A percentile compares a stretch with the other conserved stretches of the same genome.
phyloP scores from a whole-genome alignment of 441 rosid species.

The Pelargonium citronellum region DNA sequence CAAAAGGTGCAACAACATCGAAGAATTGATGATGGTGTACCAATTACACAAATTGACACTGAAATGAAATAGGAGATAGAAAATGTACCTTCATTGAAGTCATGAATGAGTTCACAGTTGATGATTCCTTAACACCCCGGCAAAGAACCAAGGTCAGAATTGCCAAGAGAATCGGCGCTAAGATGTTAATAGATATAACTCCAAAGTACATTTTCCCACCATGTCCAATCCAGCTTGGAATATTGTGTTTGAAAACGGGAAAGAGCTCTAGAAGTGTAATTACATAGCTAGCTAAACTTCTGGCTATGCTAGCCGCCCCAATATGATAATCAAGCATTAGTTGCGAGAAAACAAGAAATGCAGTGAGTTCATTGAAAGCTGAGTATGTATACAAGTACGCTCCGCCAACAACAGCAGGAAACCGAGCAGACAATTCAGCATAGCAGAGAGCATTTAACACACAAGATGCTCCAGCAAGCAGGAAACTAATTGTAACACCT shows the following conservation, averaged over 20 bases:
- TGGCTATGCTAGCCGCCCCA: slow-evolving; percentile 93
- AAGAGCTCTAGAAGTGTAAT: slow-evolving; percentile 63
- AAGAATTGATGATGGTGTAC: too few relatives aligned
- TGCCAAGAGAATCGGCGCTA: slow-evolving; percentile 67
- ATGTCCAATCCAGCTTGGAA: slow-evolving; percentile 83
- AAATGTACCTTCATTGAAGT: slow-evolving; percentile 60
- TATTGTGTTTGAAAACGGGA: slow-evolving; percentile 49
- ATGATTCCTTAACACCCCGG: slow-evolving; percentile 77
- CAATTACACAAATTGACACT: too few relatives aligned
- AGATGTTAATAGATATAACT: slow-evolving; percentile 65
- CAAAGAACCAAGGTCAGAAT: slow-evolving; percentile 65
- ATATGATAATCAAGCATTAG: slow-evolving; percentile 94
- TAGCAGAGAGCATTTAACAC: slow-evolving; percentile 86
- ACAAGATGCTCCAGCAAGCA: slow-evolving; percentile 85
- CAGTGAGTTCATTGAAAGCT: slow-evolving; percentile 87
- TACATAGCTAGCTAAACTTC: slow-evolving; percentile 82
- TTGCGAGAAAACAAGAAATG: slow-evolving; percentile 87
- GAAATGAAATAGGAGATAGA: background rate
- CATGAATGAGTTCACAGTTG: slow-evolving; percentile 64
- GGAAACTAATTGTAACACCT: slow-evolving; percentile 87
- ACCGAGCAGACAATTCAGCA: slow-evolving; percentile 85
- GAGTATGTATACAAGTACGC: slow-evolving; percentile 84
- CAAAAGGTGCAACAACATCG: too few relatives aligned
- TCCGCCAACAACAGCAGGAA: slow-evolving; percentile 97
- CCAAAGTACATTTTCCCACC: slow-evolving; percentile 75